A percentile compares a stretch with the other conserved stretches of the same genome.
These are phyloP conservation scores for Debaryomycetaceae sp. DNA, from an alignment of 1,139 yeast genomes.

Conservation along the genomic window DNA sequence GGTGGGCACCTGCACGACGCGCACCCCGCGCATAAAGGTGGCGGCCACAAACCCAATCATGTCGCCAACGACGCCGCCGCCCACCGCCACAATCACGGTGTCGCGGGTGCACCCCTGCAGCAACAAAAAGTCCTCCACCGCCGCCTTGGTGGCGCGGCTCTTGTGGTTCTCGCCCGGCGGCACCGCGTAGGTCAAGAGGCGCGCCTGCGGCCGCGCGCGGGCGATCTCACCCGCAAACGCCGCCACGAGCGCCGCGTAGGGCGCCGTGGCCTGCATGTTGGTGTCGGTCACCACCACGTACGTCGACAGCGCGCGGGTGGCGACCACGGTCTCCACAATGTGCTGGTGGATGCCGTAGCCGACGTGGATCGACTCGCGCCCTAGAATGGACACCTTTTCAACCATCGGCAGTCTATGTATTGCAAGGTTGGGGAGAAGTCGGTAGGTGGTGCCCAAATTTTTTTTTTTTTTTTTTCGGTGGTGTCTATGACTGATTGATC, in stretches of 20 bases:
- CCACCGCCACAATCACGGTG: conserved; percentile 89
- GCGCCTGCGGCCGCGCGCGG: conserved; percentile 40
- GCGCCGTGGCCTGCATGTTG: conserved; percentile 68
- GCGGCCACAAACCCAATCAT: conserved; percentile 99
- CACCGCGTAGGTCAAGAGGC: conserved; percentile 70
- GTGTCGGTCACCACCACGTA: conserved; percentile 88
- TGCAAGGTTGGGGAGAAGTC: not conserved
- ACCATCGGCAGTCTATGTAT: too few relatives aligned
- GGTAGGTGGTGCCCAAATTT: not conserved
- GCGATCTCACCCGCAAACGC: conserved; percentile 30
- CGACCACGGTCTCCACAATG: conserved; percentile 65
- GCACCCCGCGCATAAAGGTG: conserved; percentile 97
- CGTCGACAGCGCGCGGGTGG: conserved; percentile 72
- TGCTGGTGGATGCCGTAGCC: conserved; percentile 81
- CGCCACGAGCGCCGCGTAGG: conserved; percentile 38
- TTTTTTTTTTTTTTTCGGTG: too few relatives aligned
- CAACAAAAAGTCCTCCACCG: conserved; percentile 86
- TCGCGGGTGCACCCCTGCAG: conserved; percentile 93
- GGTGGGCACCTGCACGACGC: conserved; percentile 92
- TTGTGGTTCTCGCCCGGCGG: conserved; percentile 95
- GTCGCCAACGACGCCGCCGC: conserved; percentile 99
- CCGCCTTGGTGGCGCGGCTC: conserved; percentile 83
- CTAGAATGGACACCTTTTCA: conserved; percentile 68
- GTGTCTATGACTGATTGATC: too few relatives aligned
- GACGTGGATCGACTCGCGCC: conserved; percentile 81